Conservation (phyloP, 148 eudicot genomes). For the Silene uniflora region DNA sequence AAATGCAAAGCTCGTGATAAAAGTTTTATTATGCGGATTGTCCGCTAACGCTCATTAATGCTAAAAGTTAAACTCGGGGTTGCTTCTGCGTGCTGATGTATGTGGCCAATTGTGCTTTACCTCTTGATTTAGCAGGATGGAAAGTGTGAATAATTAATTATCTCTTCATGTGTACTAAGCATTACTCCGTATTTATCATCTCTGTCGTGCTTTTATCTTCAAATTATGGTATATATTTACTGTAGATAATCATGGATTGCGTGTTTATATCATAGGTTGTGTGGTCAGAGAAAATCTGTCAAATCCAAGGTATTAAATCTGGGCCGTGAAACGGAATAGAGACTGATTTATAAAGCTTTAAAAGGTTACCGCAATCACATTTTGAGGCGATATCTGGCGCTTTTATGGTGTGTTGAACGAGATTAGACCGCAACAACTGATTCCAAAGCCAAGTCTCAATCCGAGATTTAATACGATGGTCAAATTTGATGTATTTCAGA, state of each 20-base stretch:
- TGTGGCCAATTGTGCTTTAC: background rate
- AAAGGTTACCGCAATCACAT: background rate
- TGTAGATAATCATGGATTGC: conserved; percentile 1
- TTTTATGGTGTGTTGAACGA: background rate
- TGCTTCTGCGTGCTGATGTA: background rate
- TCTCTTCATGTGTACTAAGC: background rate
- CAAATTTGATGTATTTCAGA: background rate
- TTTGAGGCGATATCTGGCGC: background rate
- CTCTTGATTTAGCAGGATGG: background rate
- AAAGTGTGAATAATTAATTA: background rate
- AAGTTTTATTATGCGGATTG: background rate
- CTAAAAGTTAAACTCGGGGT: background rate
- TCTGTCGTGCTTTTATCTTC: background rate
- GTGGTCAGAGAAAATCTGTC: conserved; percentile 1
- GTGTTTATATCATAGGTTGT: background rate
- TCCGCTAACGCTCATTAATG: background rate
- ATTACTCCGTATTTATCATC: background rate
- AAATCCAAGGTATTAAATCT: conserved; percentile 3
- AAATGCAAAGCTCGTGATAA: background rate
- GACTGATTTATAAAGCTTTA: background rate
- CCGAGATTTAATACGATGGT: background rate
- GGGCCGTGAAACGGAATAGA: background rate
- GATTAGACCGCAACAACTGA: background rate
- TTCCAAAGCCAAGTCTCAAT: background rate
- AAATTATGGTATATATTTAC: background rate